phyloP scores from a whole-genome alignment of 2,329 filamentous ascomycete species.

The Exophiala viscosa region DNA sequence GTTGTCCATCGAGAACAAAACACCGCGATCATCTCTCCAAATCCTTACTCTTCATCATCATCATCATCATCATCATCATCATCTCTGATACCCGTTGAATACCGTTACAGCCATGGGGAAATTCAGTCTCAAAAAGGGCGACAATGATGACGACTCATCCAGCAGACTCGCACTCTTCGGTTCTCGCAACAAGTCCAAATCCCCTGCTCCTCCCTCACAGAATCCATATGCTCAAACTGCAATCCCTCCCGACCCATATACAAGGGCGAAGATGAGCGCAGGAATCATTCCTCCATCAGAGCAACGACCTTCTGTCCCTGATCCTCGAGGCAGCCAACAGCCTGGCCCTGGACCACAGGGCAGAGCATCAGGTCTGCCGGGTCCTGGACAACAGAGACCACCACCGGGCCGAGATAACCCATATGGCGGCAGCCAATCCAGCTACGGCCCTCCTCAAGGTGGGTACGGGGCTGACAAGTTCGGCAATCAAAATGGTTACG shows the following conservation, averaged over 20 bases:
- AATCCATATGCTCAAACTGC: constrained; percentile 58
- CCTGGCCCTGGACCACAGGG: constrained; percentile 17
- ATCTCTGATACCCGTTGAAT: not conserved
- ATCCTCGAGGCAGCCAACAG: constrained; percentile 5
- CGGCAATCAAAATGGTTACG: constrained; percentile 50
- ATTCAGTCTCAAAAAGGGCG: constrained; percentile 51
- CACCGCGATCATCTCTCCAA: not conserved
- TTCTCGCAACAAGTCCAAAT: constrained; percentile 53
- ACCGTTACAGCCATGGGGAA: constrained; percentile 34
- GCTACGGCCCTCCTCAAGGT: constrained; percentile 19
- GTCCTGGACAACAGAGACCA: constrained; percentile 22
- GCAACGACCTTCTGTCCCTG: constrained; percentile 1
- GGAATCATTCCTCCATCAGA: constrained; percentile 38
- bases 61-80: not conserved
- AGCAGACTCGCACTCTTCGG: constrained; percentile 59
- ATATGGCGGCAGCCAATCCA: constrained; percentile 20
- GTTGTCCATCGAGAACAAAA: no score
- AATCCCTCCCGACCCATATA: constrained; percentile 52
- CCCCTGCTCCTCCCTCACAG: constrained; percentile 44
- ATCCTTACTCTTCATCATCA: not conserved
- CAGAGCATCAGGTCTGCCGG: constrained; percentile 30
- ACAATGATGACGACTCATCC: constrained; percentile 46
- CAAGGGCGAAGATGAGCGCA: constrained; percentile 44
- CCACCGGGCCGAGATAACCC: constrained; percentile 14
- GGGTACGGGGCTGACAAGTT: constrained; percentile 42